Conservation (phyloP, 768 basidiomycete species). For the Leccinum pellstonianum region DNA sequence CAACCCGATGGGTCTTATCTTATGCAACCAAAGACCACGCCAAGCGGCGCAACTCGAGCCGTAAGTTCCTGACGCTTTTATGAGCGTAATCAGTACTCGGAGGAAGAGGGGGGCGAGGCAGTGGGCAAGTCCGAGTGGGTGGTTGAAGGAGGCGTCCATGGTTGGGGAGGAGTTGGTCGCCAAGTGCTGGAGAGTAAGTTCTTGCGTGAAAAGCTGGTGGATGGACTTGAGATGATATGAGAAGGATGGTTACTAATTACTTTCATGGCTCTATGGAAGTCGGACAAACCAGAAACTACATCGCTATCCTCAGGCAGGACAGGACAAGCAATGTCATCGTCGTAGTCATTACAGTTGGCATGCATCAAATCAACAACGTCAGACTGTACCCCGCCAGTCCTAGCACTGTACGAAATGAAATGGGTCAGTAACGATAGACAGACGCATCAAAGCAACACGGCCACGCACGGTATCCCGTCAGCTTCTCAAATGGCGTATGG, state of each 20-base stretch:
- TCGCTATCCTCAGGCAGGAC: not conserved
- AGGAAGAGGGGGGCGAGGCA: constrained; percentile 6
- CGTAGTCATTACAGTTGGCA: not conserved
- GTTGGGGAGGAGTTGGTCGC: constrained; percentile 32
- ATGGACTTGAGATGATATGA: not conserved
- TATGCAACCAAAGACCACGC: not conserved
- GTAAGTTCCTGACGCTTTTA: constrained; percentile 25
- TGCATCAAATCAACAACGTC: constrained; percentile 25
- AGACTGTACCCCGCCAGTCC: constrained; percentile 37
- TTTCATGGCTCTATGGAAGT: not conserved
- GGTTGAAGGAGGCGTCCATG: constrained; percentile 19
- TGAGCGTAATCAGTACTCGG: constrained; percentile 21
- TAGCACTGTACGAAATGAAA: constrained; percentile 30
- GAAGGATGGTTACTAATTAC: too few species aligned
- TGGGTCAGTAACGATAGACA: constrained; percentile 21
- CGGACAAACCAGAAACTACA: not conserved
- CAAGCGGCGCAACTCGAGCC: constrained; percentile 24
- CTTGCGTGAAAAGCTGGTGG: constrained; percentile 5
- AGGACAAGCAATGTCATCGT: not conserved
- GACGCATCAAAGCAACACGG: not conserved
- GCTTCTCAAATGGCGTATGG: constrained; percentile 85
- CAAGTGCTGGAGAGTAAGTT: constrained; percentile 42
- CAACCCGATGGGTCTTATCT: too few species aligned
- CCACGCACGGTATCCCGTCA: constrained; percentile 77
- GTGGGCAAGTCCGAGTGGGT: constrained; percentile 16